Evolutionary conservation across 1,284 basidiomycete species (phyloP), one percentile per base, ranked within the genome.

Genomic region (Polyporus tsugae): DNA sequence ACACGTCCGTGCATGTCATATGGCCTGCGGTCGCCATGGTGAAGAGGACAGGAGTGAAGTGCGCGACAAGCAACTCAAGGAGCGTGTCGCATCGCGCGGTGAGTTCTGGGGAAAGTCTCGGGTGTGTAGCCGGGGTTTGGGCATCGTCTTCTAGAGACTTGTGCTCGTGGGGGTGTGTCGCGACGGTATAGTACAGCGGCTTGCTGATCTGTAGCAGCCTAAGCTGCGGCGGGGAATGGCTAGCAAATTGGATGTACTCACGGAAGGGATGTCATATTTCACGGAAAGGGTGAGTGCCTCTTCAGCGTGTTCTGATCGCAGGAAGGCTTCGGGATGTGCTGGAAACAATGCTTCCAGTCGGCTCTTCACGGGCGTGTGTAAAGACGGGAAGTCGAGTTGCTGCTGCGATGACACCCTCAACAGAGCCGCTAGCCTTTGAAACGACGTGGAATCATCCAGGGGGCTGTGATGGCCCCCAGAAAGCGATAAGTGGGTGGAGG

Each of bases 21-120:
- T 93, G 91, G 2, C 83, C 80, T 17, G 89, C 89, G 7, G 86
- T 84, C 19, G 89, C 85, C 52, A 90, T 86, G 4, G 92, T 92
- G 77, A 93, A 93, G 2, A 93, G 80, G 55, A 89, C 82, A 0
- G 92, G 90, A 0, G 91, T 90, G 76, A 92, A 92, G 75, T 91
- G 84, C 1, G 82, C 83, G 67, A 93, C 86, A 68, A 92, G 70
- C 33, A 74, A 62, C 39, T 73, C 71, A 64, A 80, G 77, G 35
- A 81, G 74, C 29, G 70, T 69, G 60, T 79, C 75, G 69, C 77
- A 80, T 33, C 75, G 71, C 19, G 69, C 64, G 33, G 76, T 63
- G 65, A 77, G 63, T 33, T 76, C 71, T 52, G 77, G 61, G 11
- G 76, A 63, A 52, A 77, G 72, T 67, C 69, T 65, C 71, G 72